phyloP scores from a whole-genome alignment of 305 asterid species.

The Fraxinus nigra region DNA sequence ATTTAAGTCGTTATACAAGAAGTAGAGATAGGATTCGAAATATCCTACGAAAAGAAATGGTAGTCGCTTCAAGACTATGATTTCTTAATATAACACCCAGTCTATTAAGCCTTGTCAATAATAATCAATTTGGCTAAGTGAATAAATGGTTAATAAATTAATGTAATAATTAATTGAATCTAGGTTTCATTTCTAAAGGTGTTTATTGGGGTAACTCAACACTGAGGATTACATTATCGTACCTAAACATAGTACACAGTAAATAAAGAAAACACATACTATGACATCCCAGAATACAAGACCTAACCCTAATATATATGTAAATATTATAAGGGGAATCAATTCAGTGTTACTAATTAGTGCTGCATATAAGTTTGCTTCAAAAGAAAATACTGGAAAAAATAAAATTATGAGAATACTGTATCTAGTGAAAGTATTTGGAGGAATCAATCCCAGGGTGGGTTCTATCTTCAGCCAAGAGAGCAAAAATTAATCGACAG shows the following conservation, averaged over 20 bases:
- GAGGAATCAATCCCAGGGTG: not conserved
- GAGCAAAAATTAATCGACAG: not conserved
- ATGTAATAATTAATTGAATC: not conserved
- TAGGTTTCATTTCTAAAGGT: not conserved
- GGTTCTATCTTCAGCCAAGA: not conserved
- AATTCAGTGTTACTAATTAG: not conserved
- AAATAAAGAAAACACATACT: not conserved
- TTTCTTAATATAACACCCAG: not conserved
- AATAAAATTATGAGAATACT: not conserved
- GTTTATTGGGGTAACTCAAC: not conserved
- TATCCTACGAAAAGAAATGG: not conserved
- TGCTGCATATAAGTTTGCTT: not conserved
- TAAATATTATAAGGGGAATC: not conserved
- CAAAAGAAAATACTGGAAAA: not conserved
- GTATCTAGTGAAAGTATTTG: not conserved
- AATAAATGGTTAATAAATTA: not conserved
- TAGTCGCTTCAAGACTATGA: not conserved
- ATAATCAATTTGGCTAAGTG: no score
- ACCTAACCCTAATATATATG: not conserved
- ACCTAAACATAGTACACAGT: not conserved
- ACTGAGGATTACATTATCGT: not conserved
- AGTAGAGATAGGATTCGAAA: not conserved
- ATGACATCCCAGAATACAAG: not conserved
- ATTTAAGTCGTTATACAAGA: not conserved
- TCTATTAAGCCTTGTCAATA: no score